Evolutionary conservation across 2,329 filamentous ascomycete genomes (phyloP).

Genomic region (Bimuria novae-zelandiae): DNA sequence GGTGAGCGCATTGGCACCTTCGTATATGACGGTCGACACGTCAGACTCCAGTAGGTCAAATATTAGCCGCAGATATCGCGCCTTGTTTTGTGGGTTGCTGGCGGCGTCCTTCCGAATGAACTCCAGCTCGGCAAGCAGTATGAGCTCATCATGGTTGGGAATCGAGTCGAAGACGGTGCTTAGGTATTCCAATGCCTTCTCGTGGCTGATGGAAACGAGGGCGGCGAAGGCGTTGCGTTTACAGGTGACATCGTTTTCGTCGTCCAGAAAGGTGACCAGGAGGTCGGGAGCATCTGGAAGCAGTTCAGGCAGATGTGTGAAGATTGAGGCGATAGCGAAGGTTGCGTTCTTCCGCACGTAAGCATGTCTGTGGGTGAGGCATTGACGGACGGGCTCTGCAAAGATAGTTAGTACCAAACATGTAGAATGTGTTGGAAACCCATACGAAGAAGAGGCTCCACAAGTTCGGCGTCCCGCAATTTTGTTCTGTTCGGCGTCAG

Average conservation of each 20-base stretch:
- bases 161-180: slow-evolving; percentile 91
- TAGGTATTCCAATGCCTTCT: slow-evolving; percentile 86
- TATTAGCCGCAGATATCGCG: slow-evolving; percentile 88
- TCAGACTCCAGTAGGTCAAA: slow-evolving; percentile 94
- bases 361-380: slow-evolving; percentile 92
- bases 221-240: slow-evolving; percentile 98
- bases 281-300: slow-evolving; percentile 96
- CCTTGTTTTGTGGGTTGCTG: slow-evolving; percentile 93
- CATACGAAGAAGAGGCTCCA: slow-evolving; percentile 82
- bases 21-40: slow-evolving; percentile 94
- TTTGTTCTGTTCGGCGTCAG: slow-evolving; percentile 64
- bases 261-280: slow-evolving; percentile 84
- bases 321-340: slow-evolving; percentile 91
- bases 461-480: slow-evolving; percentile 90
- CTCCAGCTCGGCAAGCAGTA: slow-evolving; percentile 92
- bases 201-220: slow-evolving; percentile 86
- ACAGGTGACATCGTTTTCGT: slow-evolving; percentile 92
- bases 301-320: slow-evolving; percentile 83
- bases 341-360: slow-evolving; percentile 99
- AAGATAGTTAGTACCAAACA: slow-evolving; percentile 13
- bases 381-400: slow-evolving; percentile 77
- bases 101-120: slow-evolving; percentile 98
- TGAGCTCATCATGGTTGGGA: slow-evolving; percentile 88
- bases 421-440: not conserved
- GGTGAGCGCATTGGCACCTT: slow-evolving; percentile 93